Conservation (phyloP, 1,139 yeast species). For the Maudiozyma humilis region DNA sequence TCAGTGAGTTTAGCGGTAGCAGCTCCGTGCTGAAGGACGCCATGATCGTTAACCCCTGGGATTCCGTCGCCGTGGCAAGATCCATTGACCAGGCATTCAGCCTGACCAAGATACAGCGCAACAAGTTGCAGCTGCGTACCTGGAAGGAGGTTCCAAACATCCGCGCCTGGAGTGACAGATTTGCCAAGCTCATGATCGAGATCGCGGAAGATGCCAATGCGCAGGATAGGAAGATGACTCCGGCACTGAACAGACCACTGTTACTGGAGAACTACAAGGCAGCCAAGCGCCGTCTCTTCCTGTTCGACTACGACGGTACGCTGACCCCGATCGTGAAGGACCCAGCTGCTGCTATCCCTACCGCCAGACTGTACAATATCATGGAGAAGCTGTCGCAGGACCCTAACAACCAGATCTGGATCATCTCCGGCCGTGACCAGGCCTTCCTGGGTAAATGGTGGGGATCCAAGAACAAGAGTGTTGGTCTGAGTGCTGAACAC, state of each 20-base stretch:
- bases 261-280: conserved; percentile 50
- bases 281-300: conserved; percentile 64
- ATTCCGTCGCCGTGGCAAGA: conserved; percentile 83
- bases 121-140: conserved; percentile 42
- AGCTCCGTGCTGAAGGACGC: conserved; percentile 75
- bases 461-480: conserved; percentile 49
- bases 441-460: conserved; percentile 83
- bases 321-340: conserved; percentile 91
- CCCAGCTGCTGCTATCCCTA: conserved; percentile 97
- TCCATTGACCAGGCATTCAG: conserved; percentile 62
- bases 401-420: conserved; percentile 84
- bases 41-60: conserved; percentile 92
- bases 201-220: conserved; percentile 13
- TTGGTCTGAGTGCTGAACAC: conserved; percentile 93
- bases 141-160: conserved; percentile 66
- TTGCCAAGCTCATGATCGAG: conserved; percentile 34
- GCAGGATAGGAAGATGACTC: conserved; percentile 49
- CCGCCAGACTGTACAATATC: conserved; percentile 56
- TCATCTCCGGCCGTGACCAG: conserved; percentile 93
- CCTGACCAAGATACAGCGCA: conserved; percentile 41
- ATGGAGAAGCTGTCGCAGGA: conserved; percentile 59
- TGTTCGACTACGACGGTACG: conserved; percentile 96
- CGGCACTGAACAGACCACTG: conserved; percentile 71
- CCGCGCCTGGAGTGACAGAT: conserved; percentile 71
- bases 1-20: conserved; percentile 91